Percentiles rank a stretch among this genome's conserved stretches.
Conservation (phyloP, 805 yeast species). For the Metschnikowia similis region DNA sequence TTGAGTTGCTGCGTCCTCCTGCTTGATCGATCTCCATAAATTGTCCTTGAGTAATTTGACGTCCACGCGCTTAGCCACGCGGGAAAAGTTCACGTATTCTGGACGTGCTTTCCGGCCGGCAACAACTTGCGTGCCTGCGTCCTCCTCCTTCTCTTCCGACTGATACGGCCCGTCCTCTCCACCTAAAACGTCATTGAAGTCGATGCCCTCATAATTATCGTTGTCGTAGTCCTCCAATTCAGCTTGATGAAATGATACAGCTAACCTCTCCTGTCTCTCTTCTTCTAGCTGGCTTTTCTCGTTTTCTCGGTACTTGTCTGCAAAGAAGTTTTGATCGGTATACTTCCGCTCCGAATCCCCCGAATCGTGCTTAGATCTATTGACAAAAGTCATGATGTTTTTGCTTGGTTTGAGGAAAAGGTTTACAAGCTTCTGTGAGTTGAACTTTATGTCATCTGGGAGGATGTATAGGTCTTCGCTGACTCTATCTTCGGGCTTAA, state of each 20-base stretch:
- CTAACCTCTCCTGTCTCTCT: conserved; percentile 33
- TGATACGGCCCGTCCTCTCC: conserved; percentile 19
- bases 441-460: conserved; percentile 72
- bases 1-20: conserved; percentile 11
- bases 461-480: conserved; percentile 41
- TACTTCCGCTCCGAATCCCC: conserved; percentile 19
- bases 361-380: conserved; percentile 1
- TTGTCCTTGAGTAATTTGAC: conserved; percentile 69
- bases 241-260: conserved; percentile 37
- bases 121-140: conserved; percentile 16
- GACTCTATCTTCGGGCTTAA: conserved; percentile 28
- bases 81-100: conserved; percentile 53
- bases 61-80: conserved; percentile 75
- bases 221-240: conserved; percentile 38
- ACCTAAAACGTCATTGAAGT: conserved; percentile 41
- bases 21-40: conserved; percentile 58
- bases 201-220: conserved; percentile 36
- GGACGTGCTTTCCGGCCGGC: conserved; percentile 29
- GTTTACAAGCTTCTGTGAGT: conserved; percentile 61
- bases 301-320: conserved; percentile 47
- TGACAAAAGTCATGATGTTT: conserved; percentile 28
- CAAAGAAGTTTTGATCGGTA: conserved; percentile 73
- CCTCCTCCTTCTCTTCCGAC: conserved; percentile 13
- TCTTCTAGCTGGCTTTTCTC: conserved; percentile 25
- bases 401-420: conserved; percentile 65